Base-by-base conservation (phyloP, 352 stramenopile genomes). In the Phytophthora kernoviae region DNA sequence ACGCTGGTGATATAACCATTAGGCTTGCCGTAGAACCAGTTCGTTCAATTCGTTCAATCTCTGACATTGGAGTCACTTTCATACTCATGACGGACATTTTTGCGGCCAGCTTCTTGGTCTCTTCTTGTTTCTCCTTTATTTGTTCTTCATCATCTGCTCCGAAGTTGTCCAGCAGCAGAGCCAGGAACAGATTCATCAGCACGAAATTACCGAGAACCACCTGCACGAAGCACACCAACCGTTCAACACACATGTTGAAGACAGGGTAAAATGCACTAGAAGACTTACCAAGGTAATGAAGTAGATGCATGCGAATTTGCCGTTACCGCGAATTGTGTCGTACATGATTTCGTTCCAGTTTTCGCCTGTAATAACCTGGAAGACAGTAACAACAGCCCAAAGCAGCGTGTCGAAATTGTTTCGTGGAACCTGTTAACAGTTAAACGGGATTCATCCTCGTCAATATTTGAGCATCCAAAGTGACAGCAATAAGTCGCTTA, bases 321-420 rank as follows among this genome's bases (percentile, higher is more conserved):
- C 77, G 54, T 89, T 94, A n/a, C 78, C 79, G 6, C 87, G 85
- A 62, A 96, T 96, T 7, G 73, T 84, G 65, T 96, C 89, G 65
- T 98, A 98, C 93, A 98, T 97, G 48, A 98, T 82, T 33, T 62
- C 73, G 54, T 98, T 98, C 93, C 91, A 98, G 69, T 98, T 96
- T 45, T 98, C 95, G 7, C 91, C 92, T 11, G 93, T 93, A 45
- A 98, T 96, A 41, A 98, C 79, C 68, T 98, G 88, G 54, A 98
- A 98, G 0, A 98, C 88, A 0, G 91, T 97, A 18, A 95, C 70
- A 12, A 82, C 60, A 8, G 84, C 81, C 77, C 75, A 89, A 7
- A 92, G 62, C 6, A 98, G 63, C 2, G 86, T 87, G 40, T 98
- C 92, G 54, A 97, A 98, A 62, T 98, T 97, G 53, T 79, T 83